phyloP scores from a whole-genome alignment of 495 filamentous ascomycete species.

The Tirmania nivea region DNA sequence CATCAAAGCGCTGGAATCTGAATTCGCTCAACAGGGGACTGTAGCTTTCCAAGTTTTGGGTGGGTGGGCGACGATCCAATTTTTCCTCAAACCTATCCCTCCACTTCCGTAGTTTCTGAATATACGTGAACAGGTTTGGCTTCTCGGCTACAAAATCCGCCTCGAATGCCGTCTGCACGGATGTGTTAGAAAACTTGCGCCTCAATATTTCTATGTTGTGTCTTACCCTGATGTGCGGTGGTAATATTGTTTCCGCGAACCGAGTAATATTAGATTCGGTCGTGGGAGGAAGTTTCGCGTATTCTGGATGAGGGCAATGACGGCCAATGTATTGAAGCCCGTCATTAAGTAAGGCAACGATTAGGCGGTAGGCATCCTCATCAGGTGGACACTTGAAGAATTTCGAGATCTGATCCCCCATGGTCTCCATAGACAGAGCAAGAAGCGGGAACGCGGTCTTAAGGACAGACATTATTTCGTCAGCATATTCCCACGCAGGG shows the following conservation, averaged over 20 bases:
- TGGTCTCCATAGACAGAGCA: conserved; percentile 94
- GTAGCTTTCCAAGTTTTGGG: conserved; percentile 51
- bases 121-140: conserved; percentile 92
- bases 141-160: conserved; percentile 83
- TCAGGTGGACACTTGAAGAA: conserved; percentile 97
- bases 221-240: conserved; percentile 50
- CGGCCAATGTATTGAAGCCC: conserved; percentile 68
- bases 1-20: conserved; percentile 90
- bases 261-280: conserved; percentile 92
- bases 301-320: conserved; percentile 65
- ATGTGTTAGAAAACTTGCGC: too few relatives aligned
- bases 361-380: conserved; percentile 94
- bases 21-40: conserved; percentile 88
- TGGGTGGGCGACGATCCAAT: conserved; percentile 59
- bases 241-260: conserved; percentile 90
- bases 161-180: conserved; percentile 51
- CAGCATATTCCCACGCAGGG: conserved; percentile 79
- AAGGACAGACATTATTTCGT: conserved; percentile 80
- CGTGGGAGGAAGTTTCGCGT: conserved; percentile 68
- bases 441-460: conserved; percentile 93
- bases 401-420: conserved; percentile 96
- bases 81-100: conserved; percentile 95
- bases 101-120: conserved; percentile 89
- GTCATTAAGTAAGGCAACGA: conserved; percentile 89
- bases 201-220: too few relatives aligned